Evolutionary conservation across 1,139 yeast genomes (phyloP).

Genomic region (Diutina rugosa): DNA sequence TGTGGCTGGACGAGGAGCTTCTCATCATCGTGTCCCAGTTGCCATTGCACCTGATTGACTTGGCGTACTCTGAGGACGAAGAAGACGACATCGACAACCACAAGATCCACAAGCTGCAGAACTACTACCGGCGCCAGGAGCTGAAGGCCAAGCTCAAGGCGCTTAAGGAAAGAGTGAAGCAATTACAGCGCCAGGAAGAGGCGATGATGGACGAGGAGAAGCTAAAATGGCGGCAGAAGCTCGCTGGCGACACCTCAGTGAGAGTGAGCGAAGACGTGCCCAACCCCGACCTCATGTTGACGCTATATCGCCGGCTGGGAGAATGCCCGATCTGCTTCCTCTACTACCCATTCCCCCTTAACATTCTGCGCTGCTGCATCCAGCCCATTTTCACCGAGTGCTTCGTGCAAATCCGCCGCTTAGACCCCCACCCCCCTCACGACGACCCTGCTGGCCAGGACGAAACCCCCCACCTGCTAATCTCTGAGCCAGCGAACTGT

Average conservation of each 20-base stretch:
- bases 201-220: slow-evolving; percentile 29
- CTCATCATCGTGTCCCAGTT: slow-evolving; percentile 40
- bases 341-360: slow-evolving; percentile 67
- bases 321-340: slow-evolving; percentile 96
- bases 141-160: slow-evolving; percentile 37
- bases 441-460: slow-evolving; percentile 26
- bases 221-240: slow-evolving; percentile 8
- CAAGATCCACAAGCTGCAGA: slow-evolving; percentile 39
- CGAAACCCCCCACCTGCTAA: slow-evolving; percentile 44
- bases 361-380: slow-evolving; percentile 78
- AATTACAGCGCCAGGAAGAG: slow-evolving; percentile 44
- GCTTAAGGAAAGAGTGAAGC: slow-evolving; percentile 33
- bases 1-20: slow-evolving; percentile 66
- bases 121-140: slow-evolving; percentile 39
- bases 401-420: slow-evolving; percentile 86
- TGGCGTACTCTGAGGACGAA: slow-evolving; percentile 42
- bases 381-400: slow-evolving; percentile 96
- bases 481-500: slow-evolving; percentile 81
- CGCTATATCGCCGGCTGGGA: slow-evolving; percentile 47
- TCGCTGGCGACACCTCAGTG: slow-evolving; percentile 5
- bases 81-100: slow-evolving; percentile 42
- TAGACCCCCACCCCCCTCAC: slow-evolving; percentile 93
- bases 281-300: slow-evolving; percentile 18
- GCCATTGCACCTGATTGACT: slow-evolving; percentile 46
- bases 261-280: slow-evolving; percentile 11